Evolutionary conservation across 1,284 basidiomycete genomes (phyloP).

Genomic region (Sporisorium scitamineum): DNA sequence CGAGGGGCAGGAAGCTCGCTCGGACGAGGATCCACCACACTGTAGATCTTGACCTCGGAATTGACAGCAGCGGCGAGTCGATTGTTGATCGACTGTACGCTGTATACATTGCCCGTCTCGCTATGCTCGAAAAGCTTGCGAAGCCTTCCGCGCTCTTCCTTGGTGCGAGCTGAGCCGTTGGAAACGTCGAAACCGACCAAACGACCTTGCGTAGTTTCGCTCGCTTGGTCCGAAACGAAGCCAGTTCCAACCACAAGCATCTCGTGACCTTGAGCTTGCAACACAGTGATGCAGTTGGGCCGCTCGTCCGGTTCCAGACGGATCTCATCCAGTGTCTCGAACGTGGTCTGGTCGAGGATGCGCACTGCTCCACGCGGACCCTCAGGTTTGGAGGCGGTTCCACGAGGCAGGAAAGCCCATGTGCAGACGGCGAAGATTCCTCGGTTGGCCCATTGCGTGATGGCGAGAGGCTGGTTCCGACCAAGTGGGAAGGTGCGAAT

Average conservation of each 20-base stretch:
- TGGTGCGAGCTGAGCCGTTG: slow-evolving; percentile 27
- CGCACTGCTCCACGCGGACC: slow-evolving; percentile 30
- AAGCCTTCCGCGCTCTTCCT: slow-evolving; percentile 27
- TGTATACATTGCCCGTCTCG: slow-evolving; percentile 63
- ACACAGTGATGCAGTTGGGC: slow-evolving; percentile 54
- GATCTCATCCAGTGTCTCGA: slow-evolving; percentile 35
- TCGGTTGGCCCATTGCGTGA: slow-evolving; percentile 52
- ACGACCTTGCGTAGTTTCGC: slow-evolving; percentile 53
- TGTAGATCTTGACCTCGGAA: slow-evolving; percentile 58
- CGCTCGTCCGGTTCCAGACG: slow-evolving; percentile 56
- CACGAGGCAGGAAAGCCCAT: slow-evolving; percentile 49
- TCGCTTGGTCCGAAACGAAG: slow-evolving; percentile 24
- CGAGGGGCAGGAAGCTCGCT: slow-evolving; percentile 12
- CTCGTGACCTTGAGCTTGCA: slow-evolving; percentile 24
- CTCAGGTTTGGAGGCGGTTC: slow-evolving; percentile 17
- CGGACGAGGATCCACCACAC: slow-evolving; percentile 21
- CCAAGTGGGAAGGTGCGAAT: slow-evolving; percentile 67
- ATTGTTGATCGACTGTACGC: slow-evolving; percentile 34
- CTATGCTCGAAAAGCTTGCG: slow-evolving; percentile 40
- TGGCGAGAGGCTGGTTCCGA: slow-evolving; percentile 67
- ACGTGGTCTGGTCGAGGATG: slow-evolving; percentile 26
- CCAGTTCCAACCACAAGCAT: slow-evolving; percentile 63
- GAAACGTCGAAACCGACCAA: slow-evolving; percentile 50
- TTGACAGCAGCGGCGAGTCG: slow-evolving; percentile 61
- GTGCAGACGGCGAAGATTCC: slow-evolving; percentile 47